A percentile compares a stretch with the other conserved stretches of the same genome.
Evolutionary conservation across 495 filamentous ascomycete species (phyloP).

Genomic region (Trichoderma parareesei): DNA sequence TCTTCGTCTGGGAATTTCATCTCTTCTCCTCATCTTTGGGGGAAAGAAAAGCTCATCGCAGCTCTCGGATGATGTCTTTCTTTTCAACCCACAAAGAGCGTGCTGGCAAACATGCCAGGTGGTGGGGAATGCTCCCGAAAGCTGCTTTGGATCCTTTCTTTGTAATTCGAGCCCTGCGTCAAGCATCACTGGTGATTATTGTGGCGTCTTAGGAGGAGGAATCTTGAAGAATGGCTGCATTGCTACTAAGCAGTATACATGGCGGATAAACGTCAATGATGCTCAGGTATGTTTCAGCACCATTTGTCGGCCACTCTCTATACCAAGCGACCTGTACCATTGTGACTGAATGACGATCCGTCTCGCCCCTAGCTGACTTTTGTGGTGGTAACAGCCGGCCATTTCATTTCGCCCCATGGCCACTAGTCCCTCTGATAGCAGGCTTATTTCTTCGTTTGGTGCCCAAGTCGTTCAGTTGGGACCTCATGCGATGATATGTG

Average conservation of each 20-base stretch:
- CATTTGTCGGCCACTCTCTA: too few species aligned
- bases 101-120: constrained; percentile 37
- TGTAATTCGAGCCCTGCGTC: constrained; percentile 15
- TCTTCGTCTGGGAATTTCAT: constrained; percentile 38
- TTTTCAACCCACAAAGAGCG: constrained; percentile 47
- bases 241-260: constrained; percentile 42
- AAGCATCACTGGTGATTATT: constrained; percentile 17
- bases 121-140: constrained; percentile 27
- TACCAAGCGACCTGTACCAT: too few species aligned
- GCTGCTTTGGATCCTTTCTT: constrained; percentile 55
- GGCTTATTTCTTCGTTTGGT: neutral
- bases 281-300: constrained; percentile 16
- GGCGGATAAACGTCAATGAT: constrained; percentile 34
- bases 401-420: neutral
- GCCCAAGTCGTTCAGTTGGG: constrained; percentile 1
- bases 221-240: constrained; percentile 53
- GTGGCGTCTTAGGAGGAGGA: constrained; percentile 61
- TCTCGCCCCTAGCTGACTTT: constrained; percentile 11
- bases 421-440: neutral
- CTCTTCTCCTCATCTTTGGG: constrained; percentile 55
- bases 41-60: constrained; percentile 53
- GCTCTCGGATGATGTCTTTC: constrained; percentile 51
- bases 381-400: neutral
- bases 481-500: constrained; percentile 29
- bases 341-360: too few species aligned